These are phyloP conservation scores for rapeseed (Brassica napus) DNA, from an alignment of 345 rosid species.

Conservation along the genomic window DNA sequence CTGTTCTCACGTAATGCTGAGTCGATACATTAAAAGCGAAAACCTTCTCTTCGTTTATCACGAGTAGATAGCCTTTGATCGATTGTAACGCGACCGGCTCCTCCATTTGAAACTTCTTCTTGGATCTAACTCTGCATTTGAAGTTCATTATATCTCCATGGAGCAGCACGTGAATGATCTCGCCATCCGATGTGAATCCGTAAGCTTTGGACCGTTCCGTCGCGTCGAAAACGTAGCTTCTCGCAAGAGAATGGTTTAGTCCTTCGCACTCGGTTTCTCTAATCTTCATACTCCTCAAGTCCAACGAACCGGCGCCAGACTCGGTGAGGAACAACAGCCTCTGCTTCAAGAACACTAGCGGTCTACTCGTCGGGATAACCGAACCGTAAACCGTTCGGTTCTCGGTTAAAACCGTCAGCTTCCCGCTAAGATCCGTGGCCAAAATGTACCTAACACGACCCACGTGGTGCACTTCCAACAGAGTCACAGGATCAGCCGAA, in stretches of 20 bases:
- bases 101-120: slow-evolving; percentile 68
- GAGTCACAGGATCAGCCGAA: slow-evolving; percentile 48
- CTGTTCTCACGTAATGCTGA: slow-evolving; percentile 69
- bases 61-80: slow-evolving; percentile 76
- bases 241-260: slow-evolving; percentile 62
- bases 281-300: slow-evolving; percentile 80
- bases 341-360: slow-evolving; percentile 86
- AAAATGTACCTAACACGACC: slow-evolving; percentile 77
- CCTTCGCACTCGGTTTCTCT: slow-evolving; percentile 91
- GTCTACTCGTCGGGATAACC: slow-evolving; percentile 59
- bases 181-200: slow-evolving; percentile 84
- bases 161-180: slow-evolving; percentile 69
- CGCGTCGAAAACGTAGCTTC: slow-evolving; percentile 68
- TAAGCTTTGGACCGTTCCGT: slow-evolving; percentile 88
- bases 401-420: slow-evolving; percentile 65
- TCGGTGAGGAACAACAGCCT: slow-evolving; percentile 89
- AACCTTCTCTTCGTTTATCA: slow-evolving; percentile 60
- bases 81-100: slow-evolving; percentile 73
- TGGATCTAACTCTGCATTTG: slow-evolving; percentile 91
- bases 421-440: slow-evolving; percentile 63
- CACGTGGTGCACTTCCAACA: slow-evolving; percentile 81
- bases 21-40: slow-evolving; percentile 80
- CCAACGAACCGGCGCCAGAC: slow-evolving; percentile 87
- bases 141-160: slow-evolving; percentile 88
- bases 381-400: slow-evolving; percentile 72